phyloP scores from a whole-genome alignment of 352 stramenopile species.

The Phytophthora ohioensis region DNA sequence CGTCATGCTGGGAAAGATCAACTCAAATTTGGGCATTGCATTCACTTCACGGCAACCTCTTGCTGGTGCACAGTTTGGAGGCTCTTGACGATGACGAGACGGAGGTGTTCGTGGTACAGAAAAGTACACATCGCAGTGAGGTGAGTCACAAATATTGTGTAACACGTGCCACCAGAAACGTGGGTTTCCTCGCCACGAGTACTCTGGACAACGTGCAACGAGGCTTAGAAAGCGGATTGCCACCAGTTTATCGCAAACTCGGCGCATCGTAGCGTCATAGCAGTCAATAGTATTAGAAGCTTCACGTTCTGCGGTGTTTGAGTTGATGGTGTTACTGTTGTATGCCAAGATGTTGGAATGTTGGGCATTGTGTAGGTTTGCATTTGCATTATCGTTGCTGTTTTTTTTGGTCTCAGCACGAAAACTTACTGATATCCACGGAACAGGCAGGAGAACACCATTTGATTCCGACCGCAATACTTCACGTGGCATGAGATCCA shows the following conservation, averaged over 20 bases:
- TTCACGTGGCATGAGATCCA: constrained; percentile 14
- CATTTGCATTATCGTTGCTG: background rate
- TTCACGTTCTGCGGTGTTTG: background rate
- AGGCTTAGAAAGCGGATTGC: constrained; percentile 42
- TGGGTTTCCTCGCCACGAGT: constrained; percentile 43
- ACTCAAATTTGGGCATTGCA: constrained; percentile 45
- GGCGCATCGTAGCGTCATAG: background rate
- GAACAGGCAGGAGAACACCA: constrained; percentile 4
- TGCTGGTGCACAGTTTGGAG: constrained; percentile 13
- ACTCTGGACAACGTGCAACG: constrained; percentile 30
- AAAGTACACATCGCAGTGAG: constrained; percentile 19
- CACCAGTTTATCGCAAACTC: constrained; percentile 29
- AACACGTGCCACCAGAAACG: constrained; percentile 48
- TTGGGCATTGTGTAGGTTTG: background rate
- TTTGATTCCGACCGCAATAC: background rate
- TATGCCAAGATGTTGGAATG: background rate
- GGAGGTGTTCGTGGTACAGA: background rate
- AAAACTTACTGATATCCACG: constrained; percentile 25
- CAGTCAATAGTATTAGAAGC: background rate
- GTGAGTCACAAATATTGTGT: constrained; percentile 3
- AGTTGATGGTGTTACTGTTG: background rate
- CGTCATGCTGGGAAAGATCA: constrained; percentile 46
- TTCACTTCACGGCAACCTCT: background rate
- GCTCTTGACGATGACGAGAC: background rate
- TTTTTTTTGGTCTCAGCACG: background rate